Evolutionary conservation across 257 asterid genomes (phyloP).

Genomic region (Ligustrum vulgare): DNA sequence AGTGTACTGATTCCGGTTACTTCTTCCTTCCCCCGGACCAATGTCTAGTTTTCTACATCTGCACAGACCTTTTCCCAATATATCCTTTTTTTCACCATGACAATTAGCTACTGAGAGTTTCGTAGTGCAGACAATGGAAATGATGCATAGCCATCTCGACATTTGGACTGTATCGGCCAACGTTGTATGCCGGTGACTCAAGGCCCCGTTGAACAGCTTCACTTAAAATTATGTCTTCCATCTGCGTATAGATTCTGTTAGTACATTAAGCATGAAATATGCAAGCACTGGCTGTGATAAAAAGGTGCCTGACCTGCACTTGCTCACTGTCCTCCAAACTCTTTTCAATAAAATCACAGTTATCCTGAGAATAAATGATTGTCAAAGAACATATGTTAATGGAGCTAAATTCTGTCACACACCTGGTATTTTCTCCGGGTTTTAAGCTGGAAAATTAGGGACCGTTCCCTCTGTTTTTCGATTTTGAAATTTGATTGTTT

Average conservation of each 20-base stretch:
- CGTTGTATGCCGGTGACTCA: slow-evolving; percentile 65
- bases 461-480: too few species aligned
- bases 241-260: slow-evolving; percentile 36
- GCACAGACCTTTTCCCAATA: background rate
- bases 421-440: too few species aligned
- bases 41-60: background rate
- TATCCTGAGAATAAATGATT: slow-evolving; percentile 40
- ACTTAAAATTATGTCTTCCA: slow-evolving; percentile 59
- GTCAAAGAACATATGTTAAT: background rate
- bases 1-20: background rate
- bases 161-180: slow-evolving; percentile 68
- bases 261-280: background rate
- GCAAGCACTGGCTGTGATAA: background rate
- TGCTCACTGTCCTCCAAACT: slow-evolving; percentile 66
- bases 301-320: slow-evolving; percentile 60
- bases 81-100: background rate
- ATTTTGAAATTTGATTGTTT: too few species aligned
- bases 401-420: background rate
- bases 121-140: slow-evolving; percentile 57
- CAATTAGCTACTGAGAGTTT: slow-evolving; percentile 38
- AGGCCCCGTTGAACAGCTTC: slow-evolving; percentile 72
- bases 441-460: background rate
- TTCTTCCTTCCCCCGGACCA: background rate
- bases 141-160: slow-evolving; percentile 95
- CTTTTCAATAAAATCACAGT: slow-evolving; percentile 43